Base-by-base conservation (phyloP, 2,329 filamentous ascomycete species). In the Leptographium lundbergii region DNA sequence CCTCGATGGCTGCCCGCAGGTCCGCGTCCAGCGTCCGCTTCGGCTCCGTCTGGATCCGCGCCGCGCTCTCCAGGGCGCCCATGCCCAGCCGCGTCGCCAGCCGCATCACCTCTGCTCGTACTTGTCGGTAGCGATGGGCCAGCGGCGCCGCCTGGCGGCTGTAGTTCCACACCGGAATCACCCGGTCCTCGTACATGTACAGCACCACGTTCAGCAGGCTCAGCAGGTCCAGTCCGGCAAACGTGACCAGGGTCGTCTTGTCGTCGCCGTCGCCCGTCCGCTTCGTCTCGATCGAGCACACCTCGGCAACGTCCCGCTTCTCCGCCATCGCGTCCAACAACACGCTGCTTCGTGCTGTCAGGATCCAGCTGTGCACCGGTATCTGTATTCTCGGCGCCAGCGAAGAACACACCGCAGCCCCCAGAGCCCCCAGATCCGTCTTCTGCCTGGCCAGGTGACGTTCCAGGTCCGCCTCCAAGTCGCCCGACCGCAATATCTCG, bases 81-180 rank as follows among this genome's bases (percentile, higher is more conserved):
- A 97, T 78, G 17, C 86, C 82, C 1, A 97, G 77, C 59, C 81
- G 80, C 1, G 81, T 81, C 19, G 61, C 64, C 17, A 55, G 66
- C 63, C 85, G 92, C 86, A 96, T 94, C n/a, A 97, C 74, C 67
- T 97, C 92, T 0, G 77, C 80, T 24, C 92, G 85, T 22, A 95
- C 79, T 66, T 91, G 85, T 27, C 91, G 87, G 69, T 90, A 95
- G 48, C 88, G 80, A 65, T 81, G 80, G 0, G 88, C 86, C 68
- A 86, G 75, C 13, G 81, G 74, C 3, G 85, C 81, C 24, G 82
- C 80, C 62, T 85, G 81, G 7, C 80, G 82, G 5, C 86, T 86
- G 62, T 87, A 85, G 64, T 91, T 88, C 94, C 94, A 97, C 22
- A 91, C 87, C 61, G 94, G 89, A 36, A 96, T 78, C 19, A 91